Percentiles rank a stretch among this genome's conserved stretches.
phyloP scores from a whole-genome alignment of 108 stramenopile genomes.

The Seminavis robusta region DNA sequence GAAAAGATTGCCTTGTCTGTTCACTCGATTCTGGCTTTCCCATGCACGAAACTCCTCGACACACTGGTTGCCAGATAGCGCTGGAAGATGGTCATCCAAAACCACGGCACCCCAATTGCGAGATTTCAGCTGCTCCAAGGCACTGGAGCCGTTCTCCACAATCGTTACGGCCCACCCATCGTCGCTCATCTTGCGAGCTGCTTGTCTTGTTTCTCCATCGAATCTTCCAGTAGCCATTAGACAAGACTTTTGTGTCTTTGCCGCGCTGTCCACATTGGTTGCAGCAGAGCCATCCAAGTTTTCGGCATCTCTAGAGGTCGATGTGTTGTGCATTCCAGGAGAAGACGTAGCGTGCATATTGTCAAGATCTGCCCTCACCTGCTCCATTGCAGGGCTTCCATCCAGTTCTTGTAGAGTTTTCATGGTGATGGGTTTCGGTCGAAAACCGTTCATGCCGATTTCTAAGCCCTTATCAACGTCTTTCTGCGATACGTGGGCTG shows the following conservation, averaged over 20 bases:
- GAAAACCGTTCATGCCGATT: constrained; percentile 68
- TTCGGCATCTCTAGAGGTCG: no score
- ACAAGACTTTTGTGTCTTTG: no score
- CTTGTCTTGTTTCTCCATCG: background rate
- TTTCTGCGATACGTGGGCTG: constrained; percentile 54
- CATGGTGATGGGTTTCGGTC: constrained; percentile 52
- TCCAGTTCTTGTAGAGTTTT: constrained; percentile 51
- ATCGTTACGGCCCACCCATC: background rate
- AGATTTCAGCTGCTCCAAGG: constrained; percentile 42
- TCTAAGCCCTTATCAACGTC: constrained; percentile 53
- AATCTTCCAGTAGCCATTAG: no score
- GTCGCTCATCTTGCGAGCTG: background rate
- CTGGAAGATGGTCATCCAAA: constrained; percentile 37
- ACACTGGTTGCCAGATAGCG: constrained; percentile 14
- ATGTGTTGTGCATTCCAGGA: no score
- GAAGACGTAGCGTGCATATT: constrained; percentile 13
- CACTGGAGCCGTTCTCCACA: constrained; percentile 44
- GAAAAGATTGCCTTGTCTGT: constrained; percentile 35
- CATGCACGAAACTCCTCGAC: constrained; percentile 38
- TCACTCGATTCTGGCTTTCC: constrained; percentile 41
- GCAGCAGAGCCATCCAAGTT: no score
- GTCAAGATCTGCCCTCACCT: constrained; percentile 13
- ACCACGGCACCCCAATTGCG: constrained; percentile 43
- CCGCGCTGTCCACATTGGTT: no score
- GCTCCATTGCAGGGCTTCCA: constrained; percentile 15